Evolutionary conservation across 805 yeast genomes (phyloP).

Genomic region (Candida berthetii): DNA sequence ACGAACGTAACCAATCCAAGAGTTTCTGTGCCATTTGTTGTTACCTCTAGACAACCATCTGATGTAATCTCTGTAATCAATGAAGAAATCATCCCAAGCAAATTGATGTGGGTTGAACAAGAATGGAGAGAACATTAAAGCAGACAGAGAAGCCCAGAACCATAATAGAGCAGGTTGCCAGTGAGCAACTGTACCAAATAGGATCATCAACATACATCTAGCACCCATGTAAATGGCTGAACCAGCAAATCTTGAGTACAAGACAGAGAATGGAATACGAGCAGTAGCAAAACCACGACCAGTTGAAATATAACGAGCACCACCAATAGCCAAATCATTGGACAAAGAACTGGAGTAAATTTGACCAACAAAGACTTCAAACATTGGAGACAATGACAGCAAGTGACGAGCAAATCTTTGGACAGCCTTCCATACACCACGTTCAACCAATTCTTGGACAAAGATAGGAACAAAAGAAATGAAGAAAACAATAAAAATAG

Average conservation of each 20-base stretch:
- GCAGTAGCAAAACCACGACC: constrained; percentile 86
- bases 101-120: constrained; percentile 97
- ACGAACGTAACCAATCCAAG: constrained; percentile 83
- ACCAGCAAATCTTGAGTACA: constrained; percentile 75
- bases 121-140: constrained; percentile 89
- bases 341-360: constrained; percentile 66
- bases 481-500: constrained; percentile 77
- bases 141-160: constrained; percentile 94
- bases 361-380: constrained; percentile 80
- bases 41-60: constrained; percentile 91
- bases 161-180: constrained; percentile 94
- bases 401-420: constrained; percentile 67
- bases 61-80: constrained; percentile 92
- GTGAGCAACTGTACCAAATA: constrained; percentile 68
- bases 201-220: constrained; percentile 63
- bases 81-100: constrained; percentile 91
- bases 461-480: constrained; percentile 75
- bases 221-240: constrained; percentile 84
- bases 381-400: constrained; percentile 68
- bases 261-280: constrained; percentile 67
- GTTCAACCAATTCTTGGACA: constrained; percentile 74
- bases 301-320: constrained; percentile 82
- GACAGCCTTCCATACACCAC: constrained; percentile 73
- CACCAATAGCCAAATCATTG: constrained; percentile 74
- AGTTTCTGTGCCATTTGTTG: constrained; percentile 81